Percentiles rank a stretch among this genome's conserved stretches.
Conservation (phyloP, 164 flowering plant genomes). For the Sextonia rubra region DNA sequence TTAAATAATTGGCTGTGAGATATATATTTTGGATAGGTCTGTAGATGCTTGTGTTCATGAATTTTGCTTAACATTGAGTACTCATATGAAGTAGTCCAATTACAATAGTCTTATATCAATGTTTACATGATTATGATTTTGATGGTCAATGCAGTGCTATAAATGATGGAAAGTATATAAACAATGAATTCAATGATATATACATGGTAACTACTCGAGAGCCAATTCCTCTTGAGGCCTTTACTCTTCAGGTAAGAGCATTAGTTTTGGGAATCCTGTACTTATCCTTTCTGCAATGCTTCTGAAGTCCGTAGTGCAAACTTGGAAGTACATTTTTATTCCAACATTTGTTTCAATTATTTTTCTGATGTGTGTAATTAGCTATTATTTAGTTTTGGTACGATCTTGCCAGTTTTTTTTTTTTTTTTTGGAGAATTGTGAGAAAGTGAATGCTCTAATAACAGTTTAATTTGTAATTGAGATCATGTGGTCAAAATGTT, state of each 20-base stretch:
- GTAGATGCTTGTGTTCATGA: background rate
- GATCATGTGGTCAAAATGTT: background rate
- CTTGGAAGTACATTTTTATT: no score
- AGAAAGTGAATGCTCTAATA: no score
- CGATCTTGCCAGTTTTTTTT: no score
- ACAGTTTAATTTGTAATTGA: background rate
- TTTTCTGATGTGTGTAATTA: no score
- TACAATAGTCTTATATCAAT: background rate
- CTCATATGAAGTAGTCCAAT: background rate
- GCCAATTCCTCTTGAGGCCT: slow-evolving; percentile 90
- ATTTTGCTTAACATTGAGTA: background rate
- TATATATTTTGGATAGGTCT: background rate
- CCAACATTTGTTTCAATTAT: no score
- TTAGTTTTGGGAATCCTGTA: slow-evolving; percentile 1
- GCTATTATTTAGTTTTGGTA: no score
- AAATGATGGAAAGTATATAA: slow-evolving; percentile 75
- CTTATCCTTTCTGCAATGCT: no score
- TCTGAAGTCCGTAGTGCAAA: no score
- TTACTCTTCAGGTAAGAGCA: slow-evolving; percentile 81
- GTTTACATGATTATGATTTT: slow-evolving; percentile 3
- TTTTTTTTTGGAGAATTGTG: no score
- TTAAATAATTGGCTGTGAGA: background rate
- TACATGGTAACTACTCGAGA: slow-evolving; percentile 79
- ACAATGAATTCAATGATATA: slow-evolving; percentile 81
- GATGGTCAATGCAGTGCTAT: slow-evolving; percentile 54